Conservation (phyloP, 2,329 filamentous ascomycete genomes). For the Phaeosphaeria sp. region DNA sequence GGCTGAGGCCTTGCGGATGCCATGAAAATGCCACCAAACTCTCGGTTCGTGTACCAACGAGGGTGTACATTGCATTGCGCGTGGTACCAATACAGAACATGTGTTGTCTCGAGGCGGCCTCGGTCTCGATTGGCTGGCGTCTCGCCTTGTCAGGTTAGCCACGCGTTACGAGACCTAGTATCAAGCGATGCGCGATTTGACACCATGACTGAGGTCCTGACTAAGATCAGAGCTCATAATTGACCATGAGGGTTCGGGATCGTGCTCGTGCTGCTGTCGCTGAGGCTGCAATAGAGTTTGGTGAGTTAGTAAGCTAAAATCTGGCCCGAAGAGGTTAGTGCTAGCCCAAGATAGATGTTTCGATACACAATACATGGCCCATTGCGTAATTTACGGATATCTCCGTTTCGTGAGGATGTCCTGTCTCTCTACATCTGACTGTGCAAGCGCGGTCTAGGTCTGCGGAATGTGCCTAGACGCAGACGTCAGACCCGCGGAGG, state of each 20-base stretch:
- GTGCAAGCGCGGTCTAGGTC: not conserved
- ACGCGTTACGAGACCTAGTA: not conserved
- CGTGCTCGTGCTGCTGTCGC: constrained; percentile 4
- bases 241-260: not conserved
- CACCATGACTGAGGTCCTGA: constrained; percentile 2
- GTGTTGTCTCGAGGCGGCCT: not conserved
- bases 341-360: not conserved
- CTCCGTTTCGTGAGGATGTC: not conserved
- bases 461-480: constrained; percentile 1
- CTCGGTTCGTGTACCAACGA: constrained; percentile 6
- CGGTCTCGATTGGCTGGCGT: constrained; percentile 4
- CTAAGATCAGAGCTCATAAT: not conserved
- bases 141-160: not conserved
- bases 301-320: not conserved
- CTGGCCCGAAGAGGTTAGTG: not conserved
- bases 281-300: not conserved
- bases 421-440: not conserved
- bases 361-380: not conserved
- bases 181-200: not conserved
- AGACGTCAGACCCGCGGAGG: not conserved
- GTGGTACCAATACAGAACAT: constrained; percentile 2
- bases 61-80: not conserved
- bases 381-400: not conserved
- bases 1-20: constrained; percentile 2
- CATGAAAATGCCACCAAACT: not conserved